A percentile compares a stretch with the other conserved stretches of the same genome.
phyloP scores from a whole-genome alignment of 345 rosid species.

The Pistacia integerrima region DNA sequence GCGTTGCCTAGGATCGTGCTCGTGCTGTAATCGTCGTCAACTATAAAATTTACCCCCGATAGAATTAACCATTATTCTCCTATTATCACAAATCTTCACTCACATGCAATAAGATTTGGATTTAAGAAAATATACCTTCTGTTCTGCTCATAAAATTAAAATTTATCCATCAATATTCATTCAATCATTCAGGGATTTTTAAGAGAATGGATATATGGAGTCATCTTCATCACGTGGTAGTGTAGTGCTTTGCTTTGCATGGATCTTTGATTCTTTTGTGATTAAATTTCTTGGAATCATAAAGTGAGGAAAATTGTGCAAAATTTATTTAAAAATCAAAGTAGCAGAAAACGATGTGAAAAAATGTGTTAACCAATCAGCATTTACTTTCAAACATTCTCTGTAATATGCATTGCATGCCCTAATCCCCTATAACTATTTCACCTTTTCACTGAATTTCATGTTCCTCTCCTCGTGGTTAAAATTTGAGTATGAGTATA shows the following conservation, averaged over 20 bases:
- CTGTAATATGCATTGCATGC: slow-evolving; percentile 1
- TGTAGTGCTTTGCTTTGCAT: too few relatives aligned
- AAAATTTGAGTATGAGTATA: too few relatives aligned
- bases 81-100: slow-evolving; percentile 4
- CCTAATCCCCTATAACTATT: not conserved
- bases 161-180: too few relatives aligned
- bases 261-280: too few relatives aligned
- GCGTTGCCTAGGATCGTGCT: slow-evolving; percentile 55
- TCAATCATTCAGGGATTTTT: not conserved
- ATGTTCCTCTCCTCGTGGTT: not conserved
- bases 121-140: not conserved
- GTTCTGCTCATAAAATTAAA: not conserved
- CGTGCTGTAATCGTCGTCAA: slow-evolving; percentile 20
- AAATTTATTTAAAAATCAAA: not conserved
- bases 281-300: slow-evolving; percentile 2
- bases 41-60: not conserved
- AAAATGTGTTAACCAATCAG: not conserved
- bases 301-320: slow-evolving; percentile 21
- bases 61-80: not conserved
- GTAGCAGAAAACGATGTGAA: slow-evolving; percentile 12
- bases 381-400: slow-evolving; percentile 33
- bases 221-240: slow-evolving; percentile 11
- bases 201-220: not conserved
- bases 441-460: slow-evolving; percentile 31
- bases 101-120: slow-evolving; percentile 14